Percentiles rank a stretch among this genome's conserved stretches.
These are phyloP conservation scores for Hondaea fermentalgiana DNA, from an alignment of 108 stramenopile species.

Conservation along the genomic window DNA sequence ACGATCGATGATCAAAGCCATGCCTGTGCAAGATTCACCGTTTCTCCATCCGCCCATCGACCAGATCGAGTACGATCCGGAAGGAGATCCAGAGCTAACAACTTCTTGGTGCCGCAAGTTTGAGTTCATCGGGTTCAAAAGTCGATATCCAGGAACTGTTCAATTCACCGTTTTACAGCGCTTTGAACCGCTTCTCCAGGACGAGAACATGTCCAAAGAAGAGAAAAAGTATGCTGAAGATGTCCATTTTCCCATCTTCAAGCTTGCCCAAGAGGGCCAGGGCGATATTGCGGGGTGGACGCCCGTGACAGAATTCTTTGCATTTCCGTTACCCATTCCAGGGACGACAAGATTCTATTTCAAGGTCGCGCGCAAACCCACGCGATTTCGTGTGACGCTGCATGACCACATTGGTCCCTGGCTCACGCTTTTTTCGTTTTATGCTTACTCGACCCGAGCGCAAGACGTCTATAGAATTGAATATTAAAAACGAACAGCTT, in stretches of 20 bases:
- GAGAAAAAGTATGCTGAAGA: background rate
- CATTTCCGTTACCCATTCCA: background rate
- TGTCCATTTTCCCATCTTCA: background rate
- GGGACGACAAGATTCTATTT: background rate
- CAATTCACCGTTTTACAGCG: background rate
- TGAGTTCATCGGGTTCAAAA: constrained; percentile 1
- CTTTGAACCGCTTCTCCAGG: background rate
- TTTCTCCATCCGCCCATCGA: background rate
- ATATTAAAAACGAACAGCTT: background rate
- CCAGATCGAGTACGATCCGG: background rate
- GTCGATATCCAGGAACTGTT: background rate
- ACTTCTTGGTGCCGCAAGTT: background rate
- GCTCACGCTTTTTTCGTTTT: constrained; percentile 12
- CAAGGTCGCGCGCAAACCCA: background rate
- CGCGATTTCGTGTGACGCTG: background rate
- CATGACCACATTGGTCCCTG: background rate
- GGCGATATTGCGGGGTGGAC: background rate
- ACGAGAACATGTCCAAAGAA: background rate
- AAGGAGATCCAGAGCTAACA: background rate
- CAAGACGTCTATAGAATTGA: background rate
- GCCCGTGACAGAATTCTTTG: background rate
- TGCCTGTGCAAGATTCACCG: background rate
- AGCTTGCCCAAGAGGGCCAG: background rate
- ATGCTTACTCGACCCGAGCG: background rate
- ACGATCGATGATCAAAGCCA: background rate